Percentiles rank a stretch among this genome's conserved stretches.
Conservation (phyloP, 139 green algal genomes). For the Deuterostichococcus epilithicus region DNA sequence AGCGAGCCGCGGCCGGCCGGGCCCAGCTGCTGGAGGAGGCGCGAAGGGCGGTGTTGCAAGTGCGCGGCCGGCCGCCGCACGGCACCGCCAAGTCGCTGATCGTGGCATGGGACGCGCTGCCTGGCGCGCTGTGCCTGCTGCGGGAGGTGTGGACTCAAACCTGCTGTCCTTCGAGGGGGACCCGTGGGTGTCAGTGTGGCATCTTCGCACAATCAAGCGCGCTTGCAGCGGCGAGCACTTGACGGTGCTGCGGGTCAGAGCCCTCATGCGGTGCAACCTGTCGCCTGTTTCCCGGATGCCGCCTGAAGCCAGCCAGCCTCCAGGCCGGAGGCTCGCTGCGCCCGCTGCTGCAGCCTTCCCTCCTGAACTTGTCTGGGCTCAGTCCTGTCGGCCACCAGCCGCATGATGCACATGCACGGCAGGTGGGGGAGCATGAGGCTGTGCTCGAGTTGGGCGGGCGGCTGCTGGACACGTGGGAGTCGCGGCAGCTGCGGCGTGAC, state of each 20-base stretch:
- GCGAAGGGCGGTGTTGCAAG: slow-evolving; percentile 24
- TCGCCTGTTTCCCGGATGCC: too few species aligned
- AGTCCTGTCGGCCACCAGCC: background rate
- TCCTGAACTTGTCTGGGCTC: too few species aligned
- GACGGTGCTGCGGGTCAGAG: background rate
- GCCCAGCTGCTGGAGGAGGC: slow-evolving; percentile 45
- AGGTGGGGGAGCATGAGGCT: slow-evolving; percentile 41
- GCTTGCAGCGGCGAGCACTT: background rate
- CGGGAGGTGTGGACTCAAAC: slow-evolving; percentile 60
- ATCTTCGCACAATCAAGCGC: background rate
- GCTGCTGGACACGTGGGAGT: slow-evolving; percentile 23
- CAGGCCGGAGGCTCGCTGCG: too few species aligned
- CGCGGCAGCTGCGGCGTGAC: slow-evolving; percentile 29
- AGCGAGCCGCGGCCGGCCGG: slow-evolving; percentile 23
- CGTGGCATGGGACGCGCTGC: slow-evolving; percentile 48
- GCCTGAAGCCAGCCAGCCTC: too few species aligned
- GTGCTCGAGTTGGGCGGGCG: slow-evolving; percentile 32
- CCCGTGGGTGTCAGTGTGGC: background rate
- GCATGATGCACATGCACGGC: background rate
- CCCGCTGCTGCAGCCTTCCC: too few species aligned
- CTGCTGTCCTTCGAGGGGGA: background rate
- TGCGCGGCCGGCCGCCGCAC: slow-evolving; percentile 9
- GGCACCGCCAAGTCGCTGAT: slow-evolving; percentile 3
- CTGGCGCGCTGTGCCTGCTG: slow-evolving; percentile 51
- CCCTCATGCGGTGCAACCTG: too few species aligned